Percentiles rank a stretch among this genome's conserved stretches.
phyloP scores from a whole-genome alignment of 768 basidiomycete species.

The Suillus americanus region DNA sequence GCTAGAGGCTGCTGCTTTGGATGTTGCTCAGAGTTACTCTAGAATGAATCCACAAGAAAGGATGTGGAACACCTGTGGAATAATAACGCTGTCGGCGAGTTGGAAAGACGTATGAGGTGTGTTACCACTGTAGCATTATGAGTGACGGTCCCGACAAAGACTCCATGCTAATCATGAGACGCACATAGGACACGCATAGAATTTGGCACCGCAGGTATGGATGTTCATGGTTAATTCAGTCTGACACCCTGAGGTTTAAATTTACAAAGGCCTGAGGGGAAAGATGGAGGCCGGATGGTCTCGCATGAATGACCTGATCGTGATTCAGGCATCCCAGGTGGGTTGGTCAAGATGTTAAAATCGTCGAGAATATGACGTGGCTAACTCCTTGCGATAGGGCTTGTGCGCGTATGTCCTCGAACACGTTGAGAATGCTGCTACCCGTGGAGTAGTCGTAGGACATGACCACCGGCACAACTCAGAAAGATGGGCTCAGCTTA shows the following conservation, averaged over 20 bases:
- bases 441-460: conserved; percentile 77
- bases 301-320: conserved; percentile 87
- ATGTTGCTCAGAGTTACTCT: background rate
- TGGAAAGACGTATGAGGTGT: conserved; percentile 45
- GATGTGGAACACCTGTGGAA: conserved; percentile 38
- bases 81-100: conserved; percentile 28
- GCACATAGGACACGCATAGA: conserved; percentile 63
- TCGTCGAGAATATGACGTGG: background rate
- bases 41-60: conserved; percentile 40
- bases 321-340: conserved; percentile 83
- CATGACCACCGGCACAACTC: conserved; percentile 87
- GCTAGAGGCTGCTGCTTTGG: background rate
- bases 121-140: background rate
- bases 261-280: conserved; percentile 62
- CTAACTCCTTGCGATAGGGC: conserved; percentile 45
- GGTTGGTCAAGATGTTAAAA: conserved; percentile 3
- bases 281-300: conserved; percentile 88
- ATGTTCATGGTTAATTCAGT: conserved; percentile 8
- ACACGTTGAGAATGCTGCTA: conserved; percentile 49
- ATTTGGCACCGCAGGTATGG: conserved; percentile 82
- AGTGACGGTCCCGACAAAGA: background rate
- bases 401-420: conserved; percentile 69
- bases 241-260: background rate
- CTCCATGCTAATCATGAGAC: background rate
- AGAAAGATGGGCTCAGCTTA: conserved; percentile 71